Conservation (phyloP, 805 yeast species). For the Sugiyamaella chiloensis region DNA sequence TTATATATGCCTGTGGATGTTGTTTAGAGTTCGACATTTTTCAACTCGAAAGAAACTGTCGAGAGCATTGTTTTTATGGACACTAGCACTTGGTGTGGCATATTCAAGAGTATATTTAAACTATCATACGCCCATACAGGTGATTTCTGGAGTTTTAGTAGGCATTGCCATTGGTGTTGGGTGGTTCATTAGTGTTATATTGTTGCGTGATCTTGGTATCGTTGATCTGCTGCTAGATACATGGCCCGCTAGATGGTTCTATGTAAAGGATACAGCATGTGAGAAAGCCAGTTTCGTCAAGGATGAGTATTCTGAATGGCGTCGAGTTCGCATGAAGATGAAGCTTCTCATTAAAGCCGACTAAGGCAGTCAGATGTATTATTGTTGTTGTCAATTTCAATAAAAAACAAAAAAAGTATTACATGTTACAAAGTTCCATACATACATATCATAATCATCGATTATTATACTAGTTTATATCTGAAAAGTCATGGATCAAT, state of each 20-base stretch:
- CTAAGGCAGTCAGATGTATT: conserved; percentile 6
- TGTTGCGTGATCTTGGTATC: conserved; percentile 65
- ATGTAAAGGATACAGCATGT: conserved; percentile 38
- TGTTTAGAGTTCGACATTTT: conserved; percentile 30
- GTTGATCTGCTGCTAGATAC: conserved; percentile 61
- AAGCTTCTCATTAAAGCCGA: conserved; percentile 27
- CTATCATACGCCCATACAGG: conserved; percentile 76
- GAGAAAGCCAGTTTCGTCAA: conserved; percentile 30
- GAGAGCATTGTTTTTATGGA: conserved; percentile 25
- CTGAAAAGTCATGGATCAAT: conserved; percentile 18
- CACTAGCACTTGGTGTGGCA: conserved; percentile 45
- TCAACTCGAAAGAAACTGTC: conserved; percentile 26
- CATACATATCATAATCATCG: too few relatives aligned
- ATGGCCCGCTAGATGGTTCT: conserved; percentile 46
- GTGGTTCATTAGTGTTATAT: conserved; percentile 52
- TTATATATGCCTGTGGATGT: conserved; percentile 35
- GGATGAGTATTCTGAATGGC: conserved; percentile 33
- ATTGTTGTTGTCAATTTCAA: too few relatives aligned
- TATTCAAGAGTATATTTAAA: conserved; percentile 71
- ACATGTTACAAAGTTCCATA: too few relatives aligned
- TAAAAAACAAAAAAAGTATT: too few relatives aligned
- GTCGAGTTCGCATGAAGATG: conserved; percentile 28
- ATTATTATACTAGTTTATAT: too few relatives aligned
- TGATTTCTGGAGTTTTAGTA: conserved; percentile 61
- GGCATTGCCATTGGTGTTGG: conserved; percentile 60